A percentile compares a stretch with the other conserved stretches of the same genome.
Conservation (phyloP, 805 yeast genomes). For the Torulaspora delbrueckii region DNA sequence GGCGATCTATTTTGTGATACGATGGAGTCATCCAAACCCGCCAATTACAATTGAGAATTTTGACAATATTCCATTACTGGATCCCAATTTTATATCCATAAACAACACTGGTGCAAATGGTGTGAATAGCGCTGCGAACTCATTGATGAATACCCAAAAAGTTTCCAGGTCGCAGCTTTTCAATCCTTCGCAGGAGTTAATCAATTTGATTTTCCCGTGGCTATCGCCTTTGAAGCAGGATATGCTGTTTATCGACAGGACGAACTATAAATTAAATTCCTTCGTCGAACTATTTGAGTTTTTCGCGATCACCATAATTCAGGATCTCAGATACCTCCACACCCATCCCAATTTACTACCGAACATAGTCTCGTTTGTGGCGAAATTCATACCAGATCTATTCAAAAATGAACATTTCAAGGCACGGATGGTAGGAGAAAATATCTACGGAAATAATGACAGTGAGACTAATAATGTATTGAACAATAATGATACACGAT, state of each 20-base stretch:
- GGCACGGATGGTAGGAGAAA: conserved; percentile 1
- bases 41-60: conserved; percentile 25
- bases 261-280: conserved; percentile 33
- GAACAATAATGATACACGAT: conserved; percentile 11
- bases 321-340: conserved; percentile 30
- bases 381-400: conserved; percentile 31
- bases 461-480: conserved; percentile 3
- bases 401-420: conserved; percentile 24
- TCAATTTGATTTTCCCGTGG: conserved; percentile 33
- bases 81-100: conserved; percentile 18
- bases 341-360: conserved; percentile 25
- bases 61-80: conserved; percentile 22
- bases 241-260: conserved; percentile 26
- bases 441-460: conserved; percentile 4
- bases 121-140: conserved; percentile 2
- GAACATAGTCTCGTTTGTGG: conserved; percentile 27
- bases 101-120: conserved; percentile 7
- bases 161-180: conserved; percentile 21
- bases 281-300: conserved; percentile 33
- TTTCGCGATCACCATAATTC: conserved; percentile 28
- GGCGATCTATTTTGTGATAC: conserved; percentile 32
- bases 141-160: conserved; percentile 4
- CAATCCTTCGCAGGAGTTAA: conserved; percentile 25
- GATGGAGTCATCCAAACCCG: conserved; percentile 29
- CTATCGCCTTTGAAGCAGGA: conserved; percentile 28